Percentiles rank a stretch among this genome's conserved stretches.
These are phyloP conservation scores for Nitzschia sp. DNA, from an alignment of 108 stramenopile genomes.

Conservation along the genomic window DNA sequence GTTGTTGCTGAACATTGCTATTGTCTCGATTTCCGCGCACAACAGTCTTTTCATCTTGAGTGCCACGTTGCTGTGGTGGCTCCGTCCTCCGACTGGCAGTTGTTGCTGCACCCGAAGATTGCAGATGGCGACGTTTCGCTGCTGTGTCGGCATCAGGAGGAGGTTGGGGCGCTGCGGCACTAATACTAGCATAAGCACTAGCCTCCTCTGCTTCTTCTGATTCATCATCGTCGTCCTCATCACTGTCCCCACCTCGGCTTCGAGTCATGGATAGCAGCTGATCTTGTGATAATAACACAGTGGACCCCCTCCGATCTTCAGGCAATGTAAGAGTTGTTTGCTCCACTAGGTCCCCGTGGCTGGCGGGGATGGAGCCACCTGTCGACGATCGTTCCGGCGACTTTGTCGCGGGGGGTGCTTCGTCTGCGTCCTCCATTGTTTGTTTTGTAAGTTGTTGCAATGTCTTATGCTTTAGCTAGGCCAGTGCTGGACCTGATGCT, in stretches of 20 bases:
- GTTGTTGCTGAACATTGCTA: too few relatives aligned
- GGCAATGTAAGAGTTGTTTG: slow-evolving; percentile 2
- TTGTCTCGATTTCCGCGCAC: neutral
- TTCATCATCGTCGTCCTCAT: neutral
- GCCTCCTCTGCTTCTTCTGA: neutral
- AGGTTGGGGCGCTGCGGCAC: neutral
- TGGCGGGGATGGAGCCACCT: too few relatives aligned
- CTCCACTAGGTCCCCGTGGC: too few relatives aligned
- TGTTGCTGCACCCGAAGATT: neutral
- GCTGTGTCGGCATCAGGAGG: neutral
- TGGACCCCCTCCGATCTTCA: neutral
- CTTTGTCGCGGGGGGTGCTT: too few relatives aligned
- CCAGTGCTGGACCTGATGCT: too few relatives aligned
- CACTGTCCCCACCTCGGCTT: neutral
- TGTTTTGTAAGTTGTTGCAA: too few relatives aligned
- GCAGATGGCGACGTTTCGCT: neutral
- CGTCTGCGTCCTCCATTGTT: too few relatives aligned
- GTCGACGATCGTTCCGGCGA: too few relatives aligned
- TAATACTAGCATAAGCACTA: neutral
- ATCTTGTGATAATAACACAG: neutral
- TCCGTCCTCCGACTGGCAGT: neutral
- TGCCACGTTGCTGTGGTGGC: neutral
- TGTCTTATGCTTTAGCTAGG: too few relatives aligned
- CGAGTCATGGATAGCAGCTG: slow-evolving; percentile 8
- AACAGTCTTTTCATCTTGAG: neutral